Conservation (phyloP, 768 basidiomycete genomes). For the Trametes sanguinea region DNA sequence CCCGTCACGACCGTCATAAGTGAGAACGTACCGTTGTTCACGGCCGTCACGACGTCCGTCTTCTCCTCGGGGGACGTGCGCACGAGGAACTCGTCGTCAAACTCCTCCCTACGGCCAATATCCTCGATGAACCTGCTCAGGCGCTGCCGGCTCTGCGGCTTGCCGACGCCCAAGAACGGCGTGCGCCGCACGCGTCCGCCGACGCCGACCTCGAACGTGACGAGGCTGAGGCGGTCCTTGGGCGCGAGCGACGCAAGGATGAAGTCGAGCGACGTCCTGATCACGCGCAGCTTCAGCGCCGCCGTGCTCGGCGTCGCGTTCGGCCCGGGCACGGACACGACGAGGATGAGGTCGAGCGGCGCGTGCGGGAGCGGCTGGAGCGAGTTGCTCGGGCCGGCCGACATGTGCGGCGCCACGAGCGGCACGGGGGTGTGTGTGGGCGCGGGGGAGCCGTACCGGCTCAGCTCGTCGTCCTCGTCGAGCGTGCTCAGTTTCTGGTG, state of each 20-base stretch:
- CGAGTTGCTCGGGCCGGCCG: slow-evolving; percentile 76
- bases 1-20: not conserved
- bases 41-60: slow-evolving; percentile 97
- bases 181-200: slow-evolving; percentile 87
- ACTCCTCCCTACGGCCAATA: slow-evolving; percentile 46
- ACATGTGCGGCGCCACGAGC: slow-evolving; percentile 70
- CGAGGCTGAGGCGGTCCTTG: slow-evolving; percentile 83
- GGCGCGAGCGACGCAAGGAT: slow-evolving; percentile 72
- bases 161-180: slow-evolving; percentile 82
- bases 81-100: slow-evolving; percentile 67
- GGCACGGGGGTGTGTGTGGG: slow-evolving; percentile 36
- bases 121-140: slow-evolving; percentile 80
- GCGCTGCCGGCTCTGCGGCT: slow-evolving; percentile 65
- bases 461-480: slow-evolving; percentile 70
- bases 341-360: slow-evolving; percentile 88
- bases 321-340: slow-evolving; percentile 83
- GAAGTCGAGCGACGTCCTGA: slow-evolving; percentile 88
- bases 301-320: slow-evolving; percentile 74
- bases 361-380: slow-evolving; percentile 83
- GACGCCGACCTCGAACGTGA: slow-evolving; percentile 89
- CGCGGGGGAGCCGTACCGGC: slow-evolving; percentile 49
- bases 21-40: slow-evolving; percentile 74
- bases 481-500: slow-evolving; percentile 62
- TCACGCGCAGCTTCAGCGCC: slow-evolving; percentile 84
- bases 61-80: slow-evolving; percentile 86